Percentiles rank a stretch among this genome's conserved stretches.
Evolutionary conservation across 2,329 filamentous ascomycete species (phyloP).

Genomic region (Sphaerulina vaccinii): DNA sequence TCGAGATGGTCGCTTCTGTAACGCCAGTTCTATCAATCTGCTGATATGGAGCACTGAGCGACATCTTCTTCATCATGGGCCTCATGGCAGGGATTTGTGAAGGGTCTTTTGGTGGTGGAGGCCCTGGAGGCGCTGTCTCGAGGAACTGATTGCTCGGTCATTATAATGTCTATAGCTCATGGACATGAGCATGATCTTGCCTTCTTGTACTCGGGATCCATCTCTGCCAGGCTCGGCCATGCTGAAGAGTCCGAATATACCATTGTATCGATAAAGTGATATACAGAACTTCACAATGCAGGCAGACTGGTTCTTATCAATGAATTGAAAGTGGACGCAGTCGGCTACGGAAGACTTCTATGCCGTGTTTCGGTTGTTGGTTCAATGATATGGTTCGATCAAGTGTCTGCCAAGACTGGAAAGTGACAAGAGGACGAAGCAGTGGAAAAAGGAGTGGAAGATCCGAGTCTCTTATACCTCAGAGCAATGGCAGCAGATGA

Average conservation of each 20-base stretch:
- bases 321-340: no score
- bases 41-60: not conserved
- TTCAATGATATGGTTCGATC: no score
- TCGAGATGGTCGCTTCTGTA: not conserved
- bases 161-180: not conserved
- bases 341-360: no score
- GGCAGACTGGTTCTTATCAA: no score
- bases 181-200: not conserved
- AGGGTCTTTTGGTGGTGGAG: slow-evolving; percentile 5
- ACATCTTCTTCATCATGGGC: slow-evolving; percentile 7
- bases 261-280: no score
- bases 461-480: no score
- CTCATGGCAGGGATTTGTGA: slow-evolving; percentile 2
- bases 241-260: slow-evolving; percentile 2
- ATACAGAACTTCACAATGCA: no score
- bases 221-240: slow-evolving; percentile 9
- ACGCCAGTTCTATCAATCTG: slow-evolving; percentile 8
- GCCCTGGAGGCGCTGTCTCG: not conserved
- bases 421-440: no score
- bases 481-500: no score
- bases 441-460: no score
- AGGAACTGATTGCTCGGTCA: slow-evolving; percentile 1
- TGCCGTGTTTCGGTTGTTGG: no score
- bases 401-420: no score
- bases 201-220: slow-evolving; percentile 13